Conservation (phyloP, 2,329 filamentous ascomycete genomes). For the Diaporthe aspalathi region DNA sequence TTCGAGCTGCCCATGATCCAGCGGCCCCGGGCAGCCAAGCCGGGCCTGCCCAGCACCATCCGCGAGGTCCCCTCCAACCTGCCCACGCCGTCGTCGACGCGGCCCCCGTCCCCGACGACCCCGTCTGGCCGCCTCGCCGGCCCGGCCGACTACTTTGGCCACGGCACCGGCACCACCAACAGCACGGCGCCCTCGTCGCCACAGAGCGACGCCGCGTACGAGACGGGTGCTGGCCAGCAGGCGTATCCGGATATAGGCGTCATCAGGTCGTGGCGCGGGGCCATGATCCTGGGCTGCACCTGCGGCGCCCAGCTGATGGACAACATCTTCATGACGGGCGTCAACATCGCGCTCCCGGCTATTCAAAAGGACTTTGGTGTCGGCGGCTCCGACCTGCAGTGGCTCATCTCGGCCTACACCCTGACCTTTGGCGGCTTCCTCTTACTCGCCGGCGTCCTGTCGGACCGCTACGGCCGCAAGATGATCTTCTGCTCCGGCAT, state of each 20-base stretch:
- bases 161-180: not conserved
- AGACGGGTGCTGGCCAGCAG: slow-evolving; percentile 22
- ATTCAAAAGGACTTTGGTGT: slow-evolving; percentile 47
- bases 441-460: slow-evolving; percentile 48
- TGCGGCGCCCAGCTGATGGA: slow-evolving; percentile 56
- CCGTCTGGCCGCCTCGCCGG: slow-evolving; percentile 9
- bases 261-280: slow-evolving; percentile 51
- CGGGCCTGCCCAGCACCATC: slow-evolving; percentile 32
- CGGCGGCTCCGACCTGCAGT: slow-evolving; percentile 51
- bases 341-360: slow-evolving; percentile 54
- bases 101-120: slow-evolving; percentile 20
- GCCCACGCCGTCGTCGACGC: slow-evolving; percentile 30
- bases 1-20: slow-evolving; percentile 36
- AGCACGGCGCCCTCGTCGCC: slow-evolving; percentile 15
- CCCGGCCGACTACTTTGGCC: slow-evolving; percentile 9
- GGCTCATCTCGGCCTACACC: slow-evolving; percentile 56
- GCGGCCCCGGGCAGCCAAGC: slow-evolving; percentile 31
- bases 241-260: slow-evolving; percentile 39
- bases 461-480: slow-evolving; percentile 53
- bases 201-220: slow-evolving; percentile 17
- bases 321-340: slow-evolving; percentile 57
- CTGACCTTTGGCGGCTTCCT: slow-evolving; percentile 53
- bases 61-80: slow-evolving; percentile 34
- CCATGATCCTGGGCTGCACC: slow-evolving; percentile 52
- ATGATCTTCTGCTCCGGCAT: slow-evolving; percentile 53